Evolutionary conservation across 2,329 filamentous ascomycete species (phyloP).

Genomic region (Exophiala xenobiotica): DNA sequence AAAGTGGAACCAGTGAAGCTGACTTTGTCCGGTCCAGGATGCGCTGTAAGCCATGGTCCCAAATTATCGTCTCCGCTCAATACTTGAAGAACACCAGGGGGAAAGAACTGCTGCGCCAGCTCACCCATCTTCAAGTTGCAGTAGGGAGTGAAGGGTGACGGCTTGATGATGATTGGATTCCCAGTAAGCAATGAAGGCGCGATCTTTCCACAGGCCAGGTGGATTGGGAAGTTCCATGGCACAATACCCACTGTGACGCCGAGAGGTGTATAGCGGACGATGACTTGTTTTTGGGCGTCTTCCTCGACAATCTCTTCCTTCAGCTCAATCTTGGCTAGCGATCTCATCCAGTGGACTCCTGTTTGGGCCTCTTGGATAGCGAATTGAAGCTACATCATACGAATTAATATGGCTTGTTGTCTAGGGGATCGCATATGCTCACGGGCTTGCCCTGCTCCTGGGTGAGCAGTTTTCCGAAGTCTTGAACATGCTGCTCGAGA

Average conservation of each 20-base stretch:
- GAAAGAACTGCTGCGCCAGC: slow-evolving; percentile 58
- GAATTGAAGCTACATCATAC: slow-evolving; percentile 23
- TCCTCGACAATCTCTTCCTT: slow-evolving; percentile 27
- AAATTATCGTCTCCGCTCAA: slow-evolving; percentile 61
- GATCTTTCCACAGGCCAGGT: slow-evolving; percentile 51
- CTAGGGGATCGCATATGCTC: neutral
- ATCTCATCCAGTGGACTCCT: slow-evolving; percentile 25
- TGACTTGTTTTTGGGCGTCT: slow-evolving; percentile 27
- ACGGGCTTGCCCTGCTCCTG: slow-evolving; percentile 45
- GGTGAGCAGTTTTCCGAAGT: slow-evolving; percentile 41
- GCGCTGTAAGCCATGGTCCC: slow-evolving; percentile 59
- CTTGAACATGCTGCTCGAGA: slow-evolving; percentile 38
- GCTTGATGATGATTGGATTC: slow-evolving; percentile 58
- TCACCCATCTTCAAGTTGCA: slow-evolving; percentile 58
- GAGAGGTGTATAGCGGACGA: slow-evolving; percentile 39
- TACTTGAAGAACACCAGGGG: slow-evolving; percentile 62
- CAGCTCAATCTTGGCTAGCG: slow-evolving; percentile 23
- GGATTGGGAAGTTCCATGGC: slow-evolving; percentile 58
- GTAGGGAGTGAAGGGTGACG: slow-evolving; percentile 56
- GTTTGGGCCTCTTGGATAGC: slow-evolving; percentile 22
- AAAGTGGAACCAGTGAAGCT: slow-evolving; percentile 62
- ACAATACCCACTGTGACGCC: slow-evolving; percentile 54
- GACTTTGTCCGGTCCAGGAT: slow-evolving; percentile 62
- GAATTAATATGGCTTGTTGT: neutral
- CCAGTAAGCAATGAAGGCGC: slow-evolving; percentile 52